Evolutionary conservation across 2,329 filamentous ascomycete species (phyloP).

Genomic region (Colletotrichum cereale): DNA sequence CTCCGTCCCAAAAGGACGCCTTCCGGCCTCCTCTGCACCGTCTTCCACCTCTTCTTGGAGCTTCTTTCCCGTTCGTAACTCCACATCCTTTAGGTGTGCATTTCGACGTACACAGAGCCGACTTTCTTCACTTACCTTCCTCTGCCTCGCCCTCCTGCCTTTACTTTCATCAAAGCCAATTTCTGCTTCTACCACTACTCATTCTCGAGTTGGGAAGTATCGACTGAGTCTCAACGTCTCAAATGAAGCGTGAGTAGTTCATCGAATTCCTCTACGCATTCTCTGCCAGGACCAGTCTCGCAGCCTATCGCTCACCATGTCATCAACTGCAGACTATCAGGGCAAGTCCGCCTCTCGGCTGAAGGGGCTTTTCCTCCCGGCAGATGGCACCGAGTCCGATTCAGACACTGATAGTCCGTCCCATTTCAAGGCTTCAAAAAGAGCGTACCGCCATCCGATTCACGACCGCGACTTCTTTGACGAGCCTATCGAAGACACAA

Average conservation of each 20-base stretch:
- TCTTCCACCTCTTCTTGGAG: no score
- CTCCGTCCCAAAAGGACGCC: accelerated
- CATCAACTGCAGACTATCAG: neutral
- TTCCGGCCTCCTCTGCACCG: neutral
- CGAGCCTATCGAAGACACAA: neutral
- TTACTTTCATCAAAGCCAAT: neutral
- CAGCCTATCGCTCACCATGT: neutral
- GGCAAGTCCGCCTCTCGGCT: neutral
- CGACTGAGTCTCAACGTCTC: no score
- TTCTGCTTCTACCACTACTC: neutral
- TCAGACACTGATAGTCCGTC: neutral
- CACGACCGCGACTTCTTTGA: neutral
- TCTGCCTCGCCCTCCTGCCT: no score
- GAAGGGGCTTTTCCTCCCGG: neutral
- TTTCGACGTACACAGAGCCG: accelerated
- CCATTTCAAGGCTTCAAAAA: neutral
- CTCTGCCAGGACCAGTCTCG: no score
- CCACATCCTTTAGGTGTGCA: accelerated
- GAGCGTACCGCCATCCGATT: neutral
- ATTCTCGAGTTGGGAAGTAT: neutral
- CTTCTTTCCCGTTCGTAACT: neutral
- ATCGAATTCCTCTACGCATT: neutral
- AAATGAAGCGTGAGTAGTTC: neutral
- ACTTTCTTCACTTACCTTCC: neutral
- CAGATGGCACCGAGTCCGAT: neutral